Percentiles rank a stretch among this genome's conserved stretches.
phyloP scores from a whole-genome alignment of 768 basidiomycete genomes.

The Naganishia onofrii region DNA sequence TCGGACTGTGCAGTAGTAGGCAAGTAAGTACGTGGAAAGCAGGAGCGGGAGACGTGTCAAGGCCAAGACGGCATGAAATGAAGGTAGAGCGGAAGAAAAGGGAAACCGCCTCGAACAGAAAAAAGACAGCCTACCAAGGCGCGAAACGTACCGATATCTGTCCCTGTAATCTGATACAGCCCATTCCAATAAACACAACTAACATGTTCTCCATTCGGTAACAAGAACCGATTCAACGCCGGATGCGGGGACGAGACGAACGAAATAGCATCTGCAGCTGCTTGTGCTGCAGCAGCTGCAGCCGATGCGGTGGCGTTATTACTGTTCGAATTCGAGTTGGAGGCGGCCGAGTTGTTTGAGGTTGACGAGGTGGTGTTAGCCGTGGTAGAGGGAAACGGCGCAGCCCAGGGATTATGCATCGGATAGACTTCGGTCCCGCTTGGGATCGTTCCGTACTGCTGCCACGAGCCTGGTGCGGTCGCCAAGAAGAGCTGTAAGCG shows the following conservation, averaged over 20 bases:
- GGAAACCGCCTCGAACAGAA: too few relatives aligned
- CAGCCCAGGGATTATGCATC: conserved; percentile 24
- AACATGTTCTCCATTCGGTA: conserved; percentile 80
- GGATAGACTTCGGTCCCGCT: conserved; percentile 4
- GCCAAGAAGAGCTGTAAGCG: conserved; percentile 48
- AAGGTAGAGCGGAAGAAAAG: too few relatives aligned
- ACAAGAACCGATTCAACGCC: conserved; percentile 76
- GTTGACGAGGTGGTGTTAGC: too few relatives aligned
- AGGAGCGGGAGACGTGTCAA: too few relatives aligned
- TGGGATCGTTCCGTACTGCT: conserved; percentile 17
- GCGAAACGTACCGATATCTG: conserved; percentile 65
- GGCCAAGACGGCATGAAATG: too few relatives aligned
- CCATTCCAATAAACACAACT: conserved; percentile 90
- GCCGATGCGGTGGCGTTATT: too few relatives aligned
- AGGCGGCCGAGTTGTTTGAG: conserved; percentile 45
- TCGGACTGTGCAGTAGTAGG: conserved; percentile 58
- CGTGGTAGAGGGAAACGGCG: conserved; percentile 46
- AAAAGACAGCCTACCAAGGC: too few relatives aligned
- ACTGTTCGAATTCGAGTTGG: too few relatives aligned
- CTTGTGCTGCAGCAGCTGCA: not conserved
- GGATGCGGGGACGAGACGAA: conserved; percentile 58
- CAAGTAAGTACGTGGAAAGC: too few relatives aligned
- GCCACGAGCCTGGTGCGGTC: conserved; percentile 45
- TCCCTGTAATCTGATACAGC: conserved; percentile 90
- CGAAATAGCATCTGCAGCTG: conserved; percentile 27